These are phyloP conservation scores for Talaromyces nanjingensis DNA, from an alignment of 495 filamentous ascomycete genomes.

Conservation along the genomic window DNA sequence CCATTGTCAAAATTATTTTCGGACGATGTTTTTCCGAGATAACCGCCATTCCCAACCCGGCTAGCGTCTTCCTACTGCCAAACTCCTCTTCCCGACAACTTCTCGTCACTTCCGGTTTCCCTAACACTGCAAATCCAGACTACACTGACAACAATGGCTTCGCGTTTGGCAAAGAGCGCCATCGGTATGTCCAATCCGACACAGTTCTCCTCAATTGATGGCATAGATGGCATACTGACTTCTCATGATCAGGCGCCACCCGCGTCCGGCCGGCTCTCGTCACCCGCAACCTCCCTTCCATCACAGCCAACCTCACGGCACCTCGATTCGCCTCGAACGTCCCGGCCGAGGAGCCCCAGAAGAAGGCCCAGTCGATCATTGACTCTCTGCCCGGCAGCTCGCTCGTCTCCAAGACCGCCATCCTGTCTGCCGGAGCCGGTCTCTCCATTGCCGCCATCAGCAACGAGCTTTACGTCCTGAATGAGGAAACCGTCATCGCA, in stretches of 20 bases:
- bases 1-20: neutral
- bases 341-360: conserved; percentile 76
- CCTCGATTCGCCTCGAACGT: conserved; percentile 68
- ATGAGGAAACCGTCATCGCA: conserved; percentile 92
- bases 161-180: conserved; percentile 85
- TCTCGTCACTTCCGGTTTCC: conserved; percentile 40
- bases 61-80: conserved; percentile 84
- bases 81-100: conserved; percentile 70
- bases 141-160: conserved; percentile 73
- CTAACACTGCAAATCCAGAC: conserved; percentile 29
- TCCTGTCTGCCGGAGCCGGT: conserved; percentile 88
- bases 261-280: conserved; percentile 72
- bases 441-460: conserved; percentile 89
- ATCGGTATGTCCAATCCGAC: conserved; percentile 57
- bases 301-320: conserved; percentile 56
- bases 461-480: conserved; percentile 99
- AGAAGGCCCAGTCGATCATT: conserved; percentile 91
- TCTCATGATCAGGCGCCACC: conserved; percentile 65
- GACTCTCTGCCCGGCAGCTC: conserved; percentile 80
- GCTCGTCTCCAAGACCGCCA: conserved; percentile 88
- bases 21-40: conserved; percentile 6
- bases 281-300: conserved; percentile 63
- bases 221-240: conserved; percentile 22
- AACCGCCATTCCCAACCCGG: conserved; percentile 51
- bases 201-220: conserved; percentile 6